Base-by-base conservation (phyloP, 768 basidiomycete species). In the Phallus indusiatus region DNA sequence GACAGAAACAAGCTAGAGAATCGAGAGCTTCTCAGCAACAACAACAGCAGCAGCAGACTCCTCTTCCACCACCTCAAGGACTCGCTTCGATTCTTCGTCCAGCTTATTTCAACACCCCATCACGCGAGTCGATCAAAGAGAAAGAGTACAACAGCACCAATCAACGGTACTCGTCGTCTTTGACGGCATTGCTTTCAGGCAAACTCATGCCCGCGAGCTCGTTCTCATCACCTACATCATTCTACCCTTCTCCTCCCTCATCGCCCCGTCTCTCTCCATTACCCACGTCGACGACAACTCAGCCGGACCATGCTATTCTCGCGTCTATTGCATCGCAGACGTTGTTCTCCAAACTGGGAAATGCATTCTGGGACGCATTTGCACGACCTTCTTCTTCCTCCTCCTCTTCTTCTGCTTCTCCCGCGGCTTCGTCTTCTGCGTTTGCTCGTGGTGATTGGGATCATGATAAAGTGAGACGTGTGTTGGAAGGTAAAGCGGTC, bases 361-460 rank as follows among this genome's bases (percentile, higher is more conserved):
- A 74, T 20, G 88, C 90, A 48, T 93, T 94, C 73, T 89, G 90
- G 87, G 90, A 91, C 62, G 92, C 92, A 16, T 94, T 94, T 71
- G 78, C 84, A n/a, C 85, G 84, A 2, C 66, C 67, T 14, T 20
- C 63, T 0, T 6, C 59, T 8, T 20, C 55, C 1, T 47, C 69
- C 0, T 61, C 67, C 0, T 60, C 70, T 17, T 68, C 72, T 34
- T 53, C 64, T 14, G 47, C 61, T n/a, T 49, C 34, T n/a, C n/a
- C n/a, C n/a, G n/a, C n/a, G n/a, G n/a, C 67, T 0, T 60, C 70
- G 18, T 68, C 72, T 34, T 53, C 64, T 14, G 47, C 61, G n/a
- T n/a, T 49, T 28, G 50, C 57, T 56, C 17, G 36, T 64, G 6
- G 67, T 47, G 64, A 72, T 22, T 79, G 75, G 81, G 88, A 92